Percentiles rank a stretch among this genome's conserved stretches.
Conservation (phyloP, 352 stramenopile species). For the Globisporangium alternatum region DNA sequence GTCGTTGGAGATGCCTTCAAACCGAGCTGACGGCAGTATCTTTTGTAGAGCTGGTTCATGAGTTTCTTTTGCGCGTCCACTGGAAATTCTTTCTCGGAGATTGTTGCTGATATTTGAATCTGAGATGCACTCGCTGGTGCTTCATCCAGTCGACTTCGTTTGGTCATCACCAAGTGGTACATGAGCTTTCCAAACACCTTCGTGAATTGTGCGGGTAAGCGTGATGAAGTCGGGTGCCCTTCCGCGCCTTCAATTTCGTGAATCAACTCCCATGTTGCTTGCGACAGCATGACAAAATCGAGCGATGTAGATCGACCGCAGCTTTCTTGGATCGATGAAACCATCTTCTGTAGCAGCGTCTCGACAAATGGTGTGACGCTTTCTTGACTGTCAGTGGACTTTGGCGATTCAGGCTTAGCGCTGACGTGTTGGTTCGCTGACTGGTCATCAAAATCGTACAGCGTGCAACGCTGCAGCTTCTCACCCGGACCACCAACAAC, state of each 20-base stretch:
- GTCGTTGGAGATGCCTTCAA: slow-evolving; percentile 40
- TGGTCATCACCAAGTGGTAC: slow-evolving; percentile 30
- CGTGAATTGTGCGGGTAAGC: slow-evolving; percentile 14
- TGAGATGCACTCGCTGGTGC: too few species aligned
- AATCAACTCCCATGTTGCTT: slow-evolving; percentile 59
- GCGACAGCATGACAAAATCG: slow-evolving; percentile 48
- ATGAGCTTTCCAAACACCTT: slow-evolving; percentile 36
- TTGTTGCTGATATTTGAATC: neutral
- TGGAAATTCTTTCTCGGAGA: slow-evolving; percentile 16
- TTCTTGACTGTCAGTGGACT: neutral
- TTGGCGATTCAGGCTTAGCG: neutral
- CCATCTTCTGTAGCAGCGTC: slow-evolving; percentile 36
- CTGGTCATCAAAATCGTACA: slow-evolving; percentile 26
- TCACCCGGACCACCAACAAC: slow-evolving; percentile 36
- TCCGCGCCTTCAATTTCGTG: slow-evolving; percentile 29
- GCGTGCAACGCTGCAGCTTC: slow-evolving; percentile 19
- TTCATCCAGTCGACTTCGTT: slow-evolving; percentile 31
- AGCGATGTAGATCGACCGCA: slow-evolving; percentile 20
- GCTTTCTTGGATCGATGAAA: slow-evolving; percentile 30
- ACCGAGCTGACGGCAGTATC: slow-evolving; percentile 36
- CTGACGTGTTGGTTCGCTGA: neutral
- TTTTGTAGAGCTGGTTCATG: slow-evolving; percentile 68
- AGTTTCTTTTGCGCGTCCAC: slow-evolving; percentile 43
- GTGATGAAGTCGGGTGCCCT: neutral
- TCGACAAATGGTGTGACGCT: slow-evolving; percentile 15